Evolutionary conservation across 176 grass and related monocot genomes (phyloP), one percentile per base, ranked within the genome.

Genomic region (Carex myosuroides): DNA sequence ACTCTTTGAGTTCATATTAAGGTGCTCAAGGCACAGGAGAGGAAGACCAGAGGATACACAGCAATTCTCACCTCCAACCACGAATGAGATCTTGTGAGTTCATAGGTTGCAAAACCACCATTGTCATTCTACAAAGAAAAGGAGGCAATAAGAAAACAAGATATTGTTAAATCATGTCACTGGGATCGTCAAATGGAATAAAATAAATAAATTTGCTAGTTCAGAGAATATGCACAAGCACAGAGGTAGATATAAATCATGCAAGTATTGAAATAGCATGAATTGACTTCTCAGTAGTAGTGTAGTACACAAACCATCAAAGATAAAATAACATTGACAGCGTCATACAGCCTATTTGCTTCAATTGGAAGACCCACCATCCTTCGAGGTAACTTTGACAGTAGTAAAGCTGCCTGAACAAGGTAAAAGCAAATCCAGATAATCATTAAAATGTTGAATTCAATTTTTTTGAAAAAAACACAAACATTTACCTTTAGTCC

Each of bases 31-130:
- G 44, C 44, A 46, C 8, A 9, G 1, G 44, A 46, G 8, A 46
- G 26, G 26, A 46, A 10, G 44, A 46, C 44, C 0, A 10, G 2
- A 46, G 44, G 1, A 46, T 46, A 46, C 9, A 46, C 41, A 80
- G 65, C 52, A 64, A 7, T 70, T 79, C 87, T 79, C 39, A 98
- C 95, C 95, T 98, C 95, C 85, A 98, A 68, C 95, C 95, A 98
- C 13, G 89, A 79, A 88, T 91, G 94, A 82, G 95, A 94, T 64
- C 95, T 90, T 65, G 92, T 91, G 58, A 98, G 91, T 85, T 98
- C 95, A 84, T 93, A 98, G 70, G 95, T 83, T 18, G 92, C 92
- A 70, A 94, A 93, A 56, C 95, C 95, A 57, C 95, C 95, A 87
- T 98, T 88, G 18, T 86, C 79, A 88, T 98, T 98, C 95, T 98